These are phyloP conservation scores for Calendula officinalis DNA, from an alignment of 129 eudicot species.

Conservation along the genomic window DNA sequence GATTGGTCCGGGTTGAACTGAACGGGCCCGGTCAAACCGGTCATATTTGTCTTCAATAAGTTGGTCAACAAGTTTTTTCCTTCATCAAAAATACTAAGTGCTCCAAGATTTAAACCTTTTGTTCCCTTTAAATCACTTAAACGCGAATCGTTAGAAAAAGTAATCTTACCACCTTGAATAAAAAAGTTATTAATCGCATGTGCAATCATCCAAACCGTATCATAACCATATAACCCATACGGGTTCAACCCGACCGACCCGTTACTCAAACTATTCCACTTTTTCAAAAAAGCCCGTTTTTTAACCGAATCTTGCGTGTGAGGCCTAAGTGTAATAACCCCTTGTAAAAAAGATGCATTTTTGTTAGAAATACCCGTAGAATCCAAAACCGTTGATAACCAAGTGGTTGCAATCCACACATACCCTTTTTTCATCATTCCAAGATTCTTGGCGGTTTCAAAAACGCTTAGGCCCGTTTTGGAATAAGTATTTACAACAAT, in stretches of 20 bases:
- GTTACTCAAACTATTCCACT: conserved; percentile 64
- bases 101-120: conserved; percentile 52
- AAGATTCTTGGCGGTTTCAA: conserved; percentile 56
- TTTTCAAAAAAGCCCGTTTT: conserved; percentile 39
- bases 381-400: conserved; percentile 72
- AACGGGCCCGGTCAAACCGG: conserved; percentile 73
- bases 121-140: conserved; percentile 34
- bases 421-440: conserved; percentile 78
- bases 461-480: conserved; percentile 41
- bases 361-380: conserved; percentile 30
- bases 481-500: conserved; percentile 56
- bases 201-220: conserved; percentile 79
- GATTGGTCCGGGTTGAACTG: conserved; percentile 51
- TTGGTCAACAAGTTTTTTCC: conserved; percentile 47
- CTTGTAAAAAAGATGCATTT: conserved; percentile 35
- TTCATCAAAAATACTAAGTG: conserved; percentile 68
- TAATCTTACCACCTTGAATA: conserved; percentile 53
- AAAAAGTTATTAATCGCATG: conserved; percentile 52
- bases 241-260: conserved; percentile 57
- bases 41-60: conserved; percentile 53
- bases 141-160: conserved; percentile 58
- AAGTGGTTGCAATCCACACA: conserved; percentile 78
- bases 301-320: conserved; percentile 55
- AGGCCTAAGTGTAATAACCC: conserved; percentile 69
- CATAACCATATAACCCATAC: conserved; percentile 83